Evolutionary conservation across 108 stramenopile genomes (phyloP).

Genomic region (Conticribra weissflogii): DNA sequence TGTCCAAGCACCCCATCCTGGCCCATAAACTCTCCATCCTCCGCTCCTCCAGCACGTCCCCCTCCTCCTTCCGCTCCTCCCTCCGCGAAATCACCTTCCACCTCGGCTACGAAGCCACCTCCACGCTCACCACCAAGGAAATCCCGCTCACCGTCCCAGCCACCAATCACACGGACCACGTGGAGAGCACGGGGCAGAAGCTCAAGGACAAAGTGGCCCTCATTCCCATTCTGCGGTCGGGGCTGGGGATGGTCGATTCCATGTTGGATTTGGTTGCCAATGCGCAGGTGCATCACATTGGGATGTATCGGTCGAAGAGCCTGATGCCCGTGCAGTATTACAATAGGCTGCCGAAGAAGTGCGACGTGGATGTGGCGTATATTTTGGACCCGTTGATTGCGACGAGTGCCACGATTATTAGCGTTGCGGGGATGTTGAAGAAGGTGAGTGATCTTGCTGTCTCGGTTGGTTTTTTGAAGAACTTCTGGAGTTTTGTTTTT

Average conservation of each 20-base stretch:
- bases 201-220: constrained; percentile 77
- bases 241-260: constrained; percentile 94
- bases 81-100: constrained; percentile 95
- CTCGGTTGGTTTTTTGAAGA: no score
- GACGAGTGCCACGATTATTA: constrained; percentile 85
- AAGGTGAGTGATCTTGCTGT: no score
- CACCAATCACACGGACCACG: constrained; percentile 38
- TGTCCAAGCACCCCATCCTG: constrained; percentile 79
- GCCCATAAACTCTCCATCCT: constrained; percentile 81
- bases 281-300: constrained; percentile 96
- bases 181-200: constrained; percentile 63
- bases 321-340: constrained; percentile 95
- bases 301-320: constrained; percentile 89
- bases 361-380: constrained; percentile 84
- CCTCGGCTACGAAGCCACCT: constrained; percentile 97
- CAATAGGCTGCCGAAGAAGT: constrained; percentile 91
- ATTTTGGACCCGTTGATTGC: constrained; percentile 95
- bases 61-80: constrained; percentile 83
- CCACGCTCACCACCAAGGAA: constrained; percentile 64
- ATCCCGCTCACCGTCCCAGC: constrained; percentile 75
- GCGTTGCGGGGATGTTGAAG: constrained; percentile 92
- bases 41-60: constrained; percentile 72
- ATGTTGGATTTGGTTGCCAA: constrained; percentile 95
- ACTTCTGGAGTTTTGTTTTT: no score
- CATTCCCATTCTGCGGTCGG: constrained; percentile 94